Evolutionary conservation across 257 asterid genomes (phyloP), one percentile per base, ranked within the genome.

Genomic region (Forsythia suspensa): DNA sequence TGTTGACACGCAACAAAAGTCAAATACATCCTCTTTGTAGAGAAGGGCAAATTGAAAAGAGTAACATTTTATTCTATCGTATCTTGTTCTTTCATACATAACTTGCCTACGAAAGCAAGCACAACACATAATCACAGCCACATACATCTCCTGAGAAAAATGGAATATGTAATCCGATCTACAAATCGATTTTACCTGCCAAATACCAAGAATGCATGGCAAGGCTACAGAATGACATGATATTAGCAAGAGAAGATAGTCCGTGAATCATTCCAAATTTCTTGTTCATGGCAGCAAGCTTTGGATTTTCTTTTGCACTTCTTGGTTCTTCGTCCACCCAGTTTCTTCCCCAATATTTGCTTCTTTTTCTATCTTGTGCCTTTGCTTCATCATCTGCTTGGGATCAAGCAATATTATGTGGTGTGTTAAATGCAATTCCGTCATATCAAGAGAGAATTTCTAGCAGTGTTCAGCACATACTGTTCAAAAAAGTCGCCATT

Each of bases 201-300:
- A 96, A 82, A 73, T 96, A 94, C 99, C 98, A 96, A 4, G 99
- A 92, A 81, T 96, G 99, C 85, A 94, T 76, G 24, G 98, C 97
- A 72, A 94, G 98, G 88, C 96, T 87, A 39, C 99, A 97, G 21
- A 96, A 94, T 36, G 99, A 83, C 63, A 92, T 40, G 79, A 96
- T 92, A 82, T 96, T 96, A 20, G 99, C 93, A 74, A 96, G 98
- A 68, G 99, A 96, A 68, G 99, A 96, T 59, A 96, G 86, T 4
- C 99, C 99, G 70, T 96, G 99, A 77, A 96, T 90, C 98, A 96
- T 94, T 48, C 98, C 98, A 38, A 96, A 96, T 71, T 94, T 96
- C 93, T 94, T 96, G 97, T 96, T 96, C 99, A 96, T 96, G 61
- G 97, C 82, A 75, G 94, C 92, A 76, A 94, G 97, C 89, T 96